Evolutionary conservation across 371 early-diverging fungal species (phyloP), one percentile per base, ranked within the genome.

Genomic region (Blakeslea trispora): DNA sequence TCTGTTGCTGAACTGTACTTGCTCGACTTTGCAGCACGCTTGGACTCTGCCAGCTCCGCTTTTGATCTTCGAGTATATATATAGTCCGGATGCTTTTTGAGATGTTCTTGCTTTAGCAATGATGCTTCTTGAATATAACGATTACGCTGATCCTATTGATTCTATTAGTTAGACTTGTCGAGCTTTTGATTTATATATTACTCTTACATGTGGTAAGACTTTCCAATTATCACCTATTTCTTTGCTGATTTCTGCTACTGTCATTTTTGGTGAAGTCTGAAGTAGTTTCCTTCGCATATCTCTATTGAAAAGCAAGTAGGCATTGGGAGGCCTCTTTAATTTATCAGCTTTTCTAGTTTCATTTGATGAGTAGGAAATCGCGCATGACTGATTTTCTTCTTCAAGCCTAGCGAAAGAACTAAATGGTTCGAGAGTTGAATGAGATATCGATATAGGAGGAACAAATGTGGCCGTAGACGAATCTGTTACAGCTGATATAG

Each of bases 41-140:
- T 63, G 6, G 57, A 57, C 49, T 77, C 75, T 39, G 75, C 76
- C 50, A 85, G 60, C 57, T 85, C 81, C 0, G 82, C 80, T 56
- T 83, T 84, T 48, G 88, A 85, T 45, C 82, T 74, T 35, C 86
- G 88, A 15, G 78, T 82, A 54, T 88, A 84, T 8, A 85, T 77
- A 45, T 83, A 79, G 34, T 85, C 77, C 7, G 89, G 84, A 52
- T 89, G 72, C 23, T 82, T 77, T 55, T 80, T 75, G 46, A 83
- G 63, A 47, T 84, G 83, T 48, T 84, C 78, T 28, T 84, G 72
- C 56, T 89, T 87, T 22, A 90, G 51, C 23, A 74, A 59, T 3
- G 74, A 68, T 19, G 84, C 84, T 50, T 71, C 62, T 44, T 64
- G 54, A 19, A 71, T 59, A 54, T 81, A 81, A 52, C 50, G 52